Evolutionary conservation across 1,284 basidiomycete genomes (phyloP), one percentile per base, ranked within the genome.

Genomic region (Wallemia mellicola): DNA sequence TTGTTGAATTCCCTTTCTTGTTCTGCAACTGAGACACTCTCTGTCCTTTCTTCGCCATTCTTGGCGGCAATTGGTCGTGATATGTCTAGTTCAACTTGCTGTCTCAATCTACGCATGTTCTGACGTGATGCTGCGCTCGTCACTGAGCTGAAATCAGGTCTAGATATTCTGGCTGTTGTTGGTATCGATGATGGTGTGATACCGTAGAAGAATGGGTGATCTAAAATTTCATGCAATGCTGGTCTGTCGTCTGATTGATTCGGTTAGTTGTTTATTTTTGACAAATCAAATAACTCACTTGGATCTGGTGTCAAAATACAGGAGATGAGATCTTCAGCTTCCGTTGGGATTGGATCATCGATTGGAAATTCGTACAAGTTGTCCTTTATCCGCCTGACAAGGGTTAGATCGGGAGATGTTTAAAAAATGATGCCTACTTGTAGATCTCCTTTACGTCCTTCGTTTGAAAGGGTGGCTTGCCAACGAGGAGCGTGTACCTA

Each of bases 361-460:
- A 77, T 65, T 0, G 92, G 92, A 69, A 95, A 96, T 65, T 86
- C 83, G 69, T 96, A 98, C 64, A 86, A 79, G 67, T 94, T 94
- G 68, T 87, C 83, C 27, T 84, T 82, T 69, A 98, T 98, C 60
- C 88, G 83, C 62, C 86, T 87, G 61, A n/a, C n/a, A n/a, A n/a
- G n/a, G n/a, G n/a, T n/a, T n/a, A n/a, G n/a, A n/a, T n/a, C n/a
- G n/a, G n/a, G n/a, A n/a, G n/a, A n/a, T n/a, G n/a, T n/a, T n/a
- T n/a, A n/a, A 60, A 26, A 55, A 17, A 15, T 14, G 54, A 55
- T 2, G 70, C 80, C 69, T 63, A 83, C 80, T 86, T 82, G 71
- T 94, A 91, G 62, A 94, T 94, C 9, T 80, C 80, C 71, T 94
- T 91, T 66, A 96, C 89, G 59, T 95, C 88, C 69, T 91, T 89